These are phyloP conservation scores for Trichocladium uniseriatum DNA, from an alignment of 495 filamentous ascomycete genomes.

Conservation along the genomic window DNA sequence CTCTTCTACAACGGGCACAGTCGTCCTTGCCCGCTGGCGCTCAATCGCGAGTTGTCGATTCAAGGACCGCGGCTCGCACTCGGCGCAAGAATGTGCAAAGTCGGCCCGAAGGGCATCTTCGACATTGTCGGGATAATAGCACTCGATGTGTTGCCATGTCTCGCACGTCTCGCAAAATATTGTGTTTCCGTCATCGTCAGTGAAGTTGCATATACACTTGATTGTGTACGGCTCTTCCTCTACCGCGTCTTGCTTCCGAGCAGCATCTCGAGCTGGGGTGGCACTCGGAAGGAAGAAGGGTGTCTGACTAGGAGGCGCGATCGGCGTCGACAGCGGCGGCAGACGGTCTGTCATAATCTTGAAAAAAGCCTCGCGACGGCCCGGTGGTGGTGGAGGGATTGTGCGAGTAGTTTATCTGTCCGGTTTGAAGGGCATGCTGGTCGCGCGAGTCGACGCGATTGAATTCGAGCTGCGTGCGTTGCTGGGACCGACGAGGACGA, in stretches of 20 bases:
- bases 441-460: constrained; percentile 34
- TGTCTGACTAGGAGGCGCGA: constrained; percentile 43
- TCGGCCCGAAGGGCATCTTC: constrained; percentile 60
- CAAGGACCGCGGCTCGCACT: constrained; percentile 68
- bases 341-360: constrained; percentile 92
- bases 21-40: constrained; percentile 38
- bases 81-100: constrained; percentile 70
- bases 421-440: constrained; percentile 51
- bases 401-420: constrained; percentile 39
- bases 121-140: constrained; percentile 69
- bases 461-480: constrained; percentile 12
- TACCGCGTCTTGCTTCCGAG: constrained; percentile 43
- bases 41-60: constrained; percentile 64
- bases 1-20: constrained; percentile 47
- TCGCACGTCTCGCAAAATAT: constrained; percentile 93
- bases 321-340: constrained; percentile 50
- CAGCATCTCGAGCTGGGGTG: constrained; percentile 45
- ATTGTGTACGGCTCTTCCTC: constrained; percentile 93
- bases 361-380: constrained; percentile 50
- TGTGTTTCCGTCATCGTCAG: constrained; percentile 94
- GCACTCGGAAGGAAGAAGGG: constrained; percentile 43
- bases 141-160: constrained; percentile 96
- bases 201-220: constrained; percentile 89
- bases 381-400: constrained; percentile 32
- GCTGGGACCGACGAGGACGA: constrained; percentile 11